These are phyloP conservation scores for Rhizophora apiculata DNA, from an alignment of 345 rosid genomes.

Conservation along the genomic window DNA sequence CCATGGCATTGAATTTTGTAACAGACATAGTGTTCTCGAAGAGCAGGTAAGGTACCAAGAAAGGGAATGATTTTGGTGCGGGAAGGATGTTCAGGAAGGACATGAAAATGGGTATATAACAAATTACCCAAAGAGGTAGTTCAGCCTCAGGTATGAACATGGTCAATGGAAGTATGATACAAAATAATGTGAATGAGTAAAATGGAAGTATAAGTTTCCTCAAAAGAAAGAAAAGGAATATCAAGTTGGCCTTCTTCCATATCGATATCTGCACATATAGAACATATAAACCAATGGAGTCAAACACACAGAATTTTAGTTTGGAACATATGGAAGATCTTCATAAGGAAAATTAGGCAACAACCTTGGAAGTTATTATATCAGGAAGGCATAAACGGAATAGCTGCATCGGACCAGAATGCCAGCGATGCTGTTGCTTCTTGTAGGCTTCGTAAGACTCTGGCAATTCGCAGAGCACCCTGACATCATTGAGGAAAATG, in stretches of 20 bases:
- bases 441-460: constrained; percentile 89
- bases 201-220: constrained; percentile 88
- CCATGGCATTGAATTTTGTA: constrained; percentile 92
- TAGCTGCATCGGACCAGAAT: constrained; percentile 93
- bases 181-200: constrained; percentile 89
- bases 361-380: constrained; percentile 69
- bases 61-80: constrained; percentile 75
- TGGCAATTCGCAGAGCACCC: constrained; percentile 74
- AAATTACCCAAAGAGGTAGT: constrained; percentile 82
- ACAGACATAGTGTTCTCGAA: constrained; percentile 95
- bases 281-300: constrained; percentile 2
- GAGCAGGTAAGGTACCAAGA: constrained; percentile 80
- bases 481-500: constrained; percentile 71
- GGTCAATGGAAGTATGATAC: constrained; percentile 85
- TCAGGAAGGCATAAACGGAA: constrained; percentile 78
- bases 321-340: neutral
- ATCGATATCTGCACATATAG: constrained; percentile 48
- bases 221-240: constrained; percentile 78
- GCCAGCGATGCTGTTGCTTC: constrained; percentile 93
- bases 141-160: constrained; percentile 93
- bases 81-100: constrained; percentile 83
- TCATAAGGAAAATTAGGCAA: neutral
- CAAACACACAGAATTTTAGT: neutral
- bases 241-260: constrained; percentile 71
- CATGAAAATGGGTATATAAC: constrained; percentile 77